phyloP scores from a whole-genome alignment of 2,329 filamentous ascomycete genomes.

The Microcyclosporella mali region DNA sequence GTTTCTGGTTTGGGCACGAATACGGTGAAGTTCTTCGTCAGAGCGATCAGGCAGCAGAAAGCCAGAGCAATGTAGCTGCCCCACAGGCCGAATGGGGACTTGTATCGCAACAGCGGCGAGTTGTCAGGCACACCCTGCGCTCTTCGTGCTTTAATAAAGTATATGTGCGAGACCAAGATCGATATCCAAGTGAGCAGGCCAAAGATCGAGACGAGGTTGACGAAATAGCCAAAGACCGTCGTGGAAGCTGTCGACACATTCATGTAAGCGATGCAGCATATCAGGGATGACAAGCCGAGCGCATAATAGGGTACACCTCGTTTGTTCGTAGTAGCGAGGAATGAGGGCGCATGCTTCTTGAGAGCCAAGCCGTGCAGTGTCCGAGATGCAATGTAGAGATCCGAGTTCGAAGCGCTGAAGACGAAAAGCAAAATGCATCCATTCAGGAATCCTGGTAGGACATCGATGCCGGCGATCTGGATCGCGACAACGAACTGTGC shows the following conservation, averaged over 20 bases:
- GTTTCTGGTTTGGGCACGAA: slow-evolving; percentile 49
- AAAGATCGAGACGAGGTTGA: slow-evolving; percentile 39
- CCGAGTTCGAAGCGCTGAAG: slow-evolving; percentile 70
- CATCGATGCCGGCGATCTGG: slow-evolving; percentile 54
- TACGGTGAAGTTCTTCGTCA: slow-evolving; percentile 77
- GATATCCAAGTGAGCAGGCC: slow-evolving; percentile 45
- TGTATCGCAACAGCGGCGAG: slow-evolving; percentile 41
- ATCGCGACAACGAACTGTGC: slow-evolving; percentile 65
- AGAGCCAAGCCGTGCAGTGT: slow-evolving; percentile 63
- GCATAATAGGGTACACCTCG: slow-evolving; percentile 65
- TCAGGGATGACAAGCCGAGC: slow-evolving; percentile 54
- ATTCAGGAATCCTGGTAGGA: slow-evolving; percentile 64
- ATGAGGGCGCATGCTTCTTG: slow-evolving; percentile 63
- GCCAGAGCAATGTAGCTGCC: slow-evolving; percentile 63
- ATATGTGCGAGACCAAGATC: slow-evolving; percentile 45
- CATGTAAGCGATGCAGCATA: slow-evolving; percentile 54
- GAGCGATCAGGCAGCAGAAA: slow-evolving; percentile 65
- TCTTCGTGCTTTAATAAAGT: slow-evolving; percentile 41
- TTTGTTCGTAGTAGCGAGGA: slow-evolving; percentile 65
- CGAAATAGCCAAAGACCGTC: slow-evolving; percentile 44
- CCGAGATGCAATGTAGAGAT: slow-evolving; percentile 60
- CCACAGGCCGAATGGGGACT: slow-evolving; percentile 63
- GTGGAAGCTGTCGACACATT: slow-evolving; percentile 39
- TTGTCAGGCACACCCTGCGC: slow-evolving; percentile 43
- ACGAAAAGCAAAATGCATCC: slow-evolving; percentile 69